These are phyloP conservation scores for Globisporangium nunn DNA, from an alignment of 352 stramenopile genomes.

Conservation along the genomic window DNA sequence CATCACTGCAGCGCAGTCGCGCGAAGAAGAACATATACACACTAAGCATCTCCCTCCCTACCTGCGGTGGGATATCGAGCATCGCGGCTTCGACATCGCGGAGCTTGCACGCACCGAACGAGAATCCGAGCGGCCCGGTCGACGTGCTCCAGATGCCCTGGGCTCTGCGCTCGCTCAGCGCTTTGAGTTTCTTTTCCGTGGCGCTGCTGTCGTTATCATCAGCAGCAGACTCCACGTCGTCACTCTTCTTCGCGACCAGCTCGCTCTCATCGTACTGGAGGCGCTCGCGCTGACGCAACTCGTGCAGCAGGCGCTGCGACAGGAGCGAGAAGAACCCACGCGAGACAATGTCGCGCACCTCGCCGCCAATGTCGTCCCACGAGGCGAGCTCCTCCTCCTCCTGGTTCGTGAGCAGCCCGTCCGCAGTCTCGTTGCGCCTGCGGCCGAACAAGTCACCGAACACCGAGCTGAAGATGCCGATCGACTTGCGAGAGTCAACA, in stretches of 20 bases:
- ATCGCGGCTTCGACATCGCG: constrained; percentile 59
- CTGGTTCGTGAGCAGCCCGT: constrained; percentile 33
- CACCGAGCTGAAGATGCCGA: constrained; percentile 49
- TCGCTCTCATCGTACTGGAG: constrained; percentile 18
- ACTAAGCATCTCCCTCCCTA: constrained; percentile 1
- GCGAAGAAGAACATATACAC: neutral
- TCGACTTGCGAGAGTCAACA: constrained; percentile 39
- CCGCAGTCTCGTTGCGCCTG: constrained; percentile 43
- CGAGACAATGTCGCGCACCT: constrained; percentile 51
- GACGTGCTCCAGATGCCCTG: constrained; percentile 67
- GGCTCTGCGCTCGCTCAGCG: constrained; percentile 32
- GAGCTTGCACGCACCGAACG: constrained; percentile 50
- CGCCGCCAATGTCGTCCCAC: constrained; percentile 64
- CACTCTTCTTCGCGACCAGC: neutral
- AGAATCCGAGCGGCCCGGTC: constrained; percentile 43
- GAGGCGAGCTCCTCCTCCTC: constrained; percentile 36
- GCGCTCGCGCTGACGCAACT: constrained; percentile 24
- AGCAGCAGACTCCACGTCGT: too few species aligned
- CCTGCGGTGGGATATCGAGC: constrained; percentile 46
- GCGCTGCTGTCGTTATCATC: neutral
- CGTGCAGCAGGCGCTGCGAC: constrained; percentile 29
- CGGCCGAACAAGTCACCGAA: constrained; percentile 69
- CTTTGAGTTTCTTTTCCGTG: constrained; percentile 14
- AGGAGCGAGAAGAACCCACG: constrained; percentile 62
- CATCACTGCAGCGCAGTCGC: neutral